These are phyloP conservation scores for Escallonia rubra DNA, from an alignment of 129 eudicot species.

Conservation along the genomic window DNA sequence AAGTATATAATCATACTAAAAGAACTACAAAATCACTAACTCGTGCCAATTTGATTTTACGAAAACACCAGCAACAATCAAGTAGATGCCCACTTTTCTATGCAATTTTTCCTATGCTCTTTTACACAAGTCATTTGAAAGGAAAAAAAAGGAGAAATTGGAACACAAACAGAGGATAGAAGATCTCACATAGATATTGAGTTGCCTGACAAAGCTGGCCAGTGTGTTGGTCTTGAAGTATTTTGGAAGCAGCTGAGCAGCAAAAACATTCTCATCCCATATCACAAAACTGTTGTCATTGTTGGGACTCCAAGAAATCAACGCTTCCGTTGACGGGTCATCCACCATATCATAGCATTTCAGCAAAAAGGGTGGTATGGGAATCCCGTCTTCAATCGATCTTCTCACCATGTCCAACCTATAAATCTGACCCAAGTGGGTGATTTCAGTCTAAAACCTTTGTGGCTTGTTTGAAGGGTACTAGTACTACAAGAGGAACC, in stretches of 20 bases:
- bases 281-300: slow-evolving; percentile 65
- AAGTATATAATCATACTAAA: too few species aligned
- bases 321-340: slow-evolving; percentile 49
- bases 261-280: slow-evolving; percentile 53
- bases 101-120: too few species aligned
- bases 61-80: too few species aligned
- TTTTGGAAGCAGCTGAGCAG: slow-evolving; percentile 66
- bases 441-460: too few species aligned
- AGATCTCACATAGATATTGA: slow-evolving; percentile 67
- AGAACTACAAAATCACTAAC: too few species aligned
- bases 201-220: slow-evolving; percentile 75
- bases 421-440: too few species aligned
- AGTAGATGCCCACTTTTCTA: too few species aligned
- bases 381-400: slow-evolving; percentile 43
- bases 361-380: slow-evolving; percentile 65
- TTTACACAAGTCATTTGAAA: too few species aligned
- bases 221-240: slow-evolving; percentile 80
- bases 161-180: background rate
- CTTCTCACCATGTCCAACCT: slow-evolving; percentile 50
- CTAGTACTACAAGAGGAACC: too few species aligned
- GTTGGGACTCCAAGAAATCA: slow-evolving; percentile 66
- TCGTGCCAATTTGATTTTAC: too few species aligned
- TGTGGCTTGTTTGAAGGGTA: too few species aligned
- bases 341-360: slow-evolving; percentile 89
- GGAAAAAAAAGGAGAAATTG: too few species aligned